Evolutionary conservation across 768 basidiomycete species (phyloP), one percentile per base, ranked within the genome.

Genomic region (Goffeauzyma gilvescens): DNA sequence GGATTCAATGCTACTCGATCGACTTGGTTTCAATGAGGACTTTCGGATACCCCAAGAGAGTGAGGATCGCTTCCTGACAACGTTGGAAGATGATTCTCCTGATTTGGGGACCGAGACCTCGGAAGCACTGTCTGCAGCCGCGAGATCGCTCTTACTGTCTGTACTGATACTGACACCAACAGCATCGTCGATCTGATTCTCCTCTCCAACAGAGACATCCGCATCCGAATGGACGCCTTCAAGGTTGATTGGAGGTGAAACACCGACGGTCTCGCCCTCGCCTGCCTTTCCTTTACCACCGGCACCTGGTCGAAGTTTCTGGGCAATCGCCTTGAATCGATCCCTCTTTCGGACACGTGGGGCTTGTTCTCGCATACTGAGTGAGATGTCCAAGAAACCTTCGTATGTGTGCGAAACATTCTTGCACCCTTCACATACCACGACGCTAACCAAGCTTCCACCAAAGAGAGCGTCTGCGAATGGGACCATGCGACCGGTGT

Each of bases 391-490:
- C 60, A 81, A 79, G 62, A 93, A 95, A 57, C 86, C 84, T 62
- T 96, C 89, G 57, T 81, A 80, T 5, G 81, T 83, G 51, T 85
- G 77, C 2, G 86, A 90, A 38, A 93, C 75, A 54, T 83, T 76
- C 62, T 90, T 89, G 74, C 89, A 96, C 45, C 75, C 74, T 52
- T 87, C 84, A 61, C 89, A 96, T 2, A 96, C 80, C 37, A 96
- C 78, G 57, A 93, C 78, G 65, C 80, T 83, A 5, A 84, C 78
- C 36, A 96, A 70, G 54, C 75, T 74, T 5, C 89, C 89, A 24
- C 82, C 81, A 54, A 93, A 96, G 43, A 93, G 69, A 68, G 82
- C 81, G 63, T 93, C 87, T 4, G 81, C 73, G 49, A 90, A 79
- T 0, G 87, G 77, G 4, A 72, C 58, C 23, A 79, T 66, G 44